Conservation (phyloP, 805 yeast genomes). For the Candida tallmaniae region DNA sequence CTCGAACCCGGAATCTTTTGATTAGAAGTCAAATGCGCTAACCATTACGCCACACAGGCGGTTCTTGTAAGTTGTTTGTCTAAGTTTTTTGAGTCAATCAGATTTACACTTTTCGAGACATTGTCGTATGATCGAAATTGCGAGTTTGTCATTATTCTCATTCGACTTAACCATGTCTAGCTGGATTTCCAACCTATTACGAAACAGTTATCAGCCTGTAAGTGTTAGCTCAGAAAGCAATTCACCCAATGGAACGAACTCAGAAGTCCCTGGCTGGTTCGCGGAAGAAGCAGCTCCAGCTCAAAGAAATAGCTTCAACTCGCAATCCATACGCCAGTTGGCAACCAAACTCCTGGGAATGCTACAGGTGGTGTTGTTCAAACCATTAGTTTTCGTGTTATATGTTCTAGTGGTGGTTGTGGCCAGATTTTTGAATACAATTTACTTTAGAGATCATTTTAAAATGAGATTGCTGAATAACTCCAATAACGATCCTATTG, state of each 20-base stretch:
- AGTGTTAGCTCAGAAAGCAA: background rate
- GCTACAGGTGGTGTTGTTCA: constrained; percentile 15
- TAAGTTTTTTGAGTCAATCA: too few relatives aligned
- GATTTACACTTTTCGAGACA: too few relatives aligned
- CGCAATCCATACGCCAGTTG: constrained; percentile 12
- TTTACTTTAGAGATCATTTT: constrained; percentile 21
- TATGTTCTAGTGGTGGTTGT: constrained; percentile 19
- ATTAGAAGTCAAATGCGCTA: constrained; percentile 66
- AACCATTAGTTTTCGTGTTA: constrained; percentile 22
- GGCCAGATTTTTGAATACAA: constrained; percentile 18
- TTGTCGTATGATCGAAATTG: too few relatives aligned
- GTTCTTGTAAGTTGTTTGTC: constrained; percentile 1
- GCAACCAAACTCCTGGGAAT: constrained; percentile 5
- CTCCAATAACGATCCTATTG: constrained; percentile 43
- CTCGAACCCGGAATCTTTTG: constrained; percentile 65
- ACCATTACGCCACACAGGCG: constrained; percentile 63
- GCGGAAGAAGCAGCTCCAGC: constrained; percentile 13
- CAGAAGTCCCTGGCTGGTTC: constrained; percentile 19
- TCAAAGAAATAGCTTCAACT: constrained; percentile 15
- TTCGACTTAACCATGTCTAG: constrained; percentile 6
- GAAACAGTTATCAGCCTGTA: constrained; percentile 8
- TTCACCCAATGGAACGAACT: background rate
- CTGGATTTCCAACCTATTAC: constrained; percentile 11
- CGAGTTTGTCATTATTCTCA: too few relatives aligned
- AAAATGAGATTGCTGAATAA: constrained; percentile 5